These are phyloP conservation scores for Mycena kentingensis DNA, from an alignment of 768 basidiomycete genomes.

Conservation along the genomic window DNA sequence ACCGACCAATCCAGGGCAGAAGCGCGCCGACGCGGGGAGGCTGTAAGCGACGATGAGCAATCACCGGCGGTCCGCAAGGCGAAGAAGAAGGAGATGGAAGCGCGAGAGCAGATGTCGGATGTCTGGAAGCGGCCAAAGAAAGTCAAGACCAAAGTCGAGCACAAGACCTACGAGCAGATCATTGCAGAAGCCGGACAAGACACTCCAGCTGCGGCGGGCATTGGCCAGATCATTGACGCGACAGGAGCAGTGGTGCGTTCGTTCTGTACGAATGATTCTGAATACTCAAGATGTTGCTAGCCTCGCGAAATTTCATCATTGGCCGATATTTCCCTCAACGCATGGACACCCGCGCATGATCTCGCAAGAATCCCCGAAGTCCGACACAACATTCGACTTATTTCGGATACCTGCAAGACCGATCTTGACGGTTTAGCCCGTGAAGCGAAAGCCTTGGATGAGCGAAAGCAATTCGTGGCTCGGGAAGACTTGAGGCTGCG, in stretches of 20 bases:
- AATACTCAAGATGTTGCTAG: conserved; percentile 39
- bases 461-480: conserved; percentile 70
- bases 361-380: conserved; percentile 91
- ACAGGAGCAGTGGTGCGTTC: conserved; percentile 83
- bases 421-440: conserved; percentile 88
- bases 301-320: conserved; percentile 87
- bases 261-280: not conserved
- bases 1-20: conserved; percentile 84
- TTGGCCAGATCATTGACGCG: conserved; percentile 93
- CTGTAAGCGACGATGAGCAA: conserved; percentile 73
- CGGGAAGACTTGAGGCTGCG: conserved; percentile 72
- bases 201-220: conserved; percentile 43
- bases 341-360: conserved; percentile 88
- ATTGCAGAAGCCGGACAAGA: conserved; percentile 82
- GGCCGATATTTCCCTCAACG: conserved; percentile 70
- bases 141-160: conserved; percentile 81
- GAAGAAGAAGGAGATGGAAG: conserved; percentile 56
- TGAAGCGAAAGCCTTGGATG: conserved; percentile 83
- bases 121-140: conserved; percentile 88
- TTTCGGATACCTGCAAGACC: conserved; percentile 77
- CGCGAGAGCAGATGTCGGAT: conserved; percentile 64
- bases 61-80: conserved; percentile 49
- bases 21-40: conserved; percentile 72
- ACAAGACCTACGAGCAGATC: conserved; percentile 97
- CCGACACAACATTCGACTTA: conserved; percentile 91